phyloP scores from a whole-genome alignment of 176 grass and related monocot species.

The Carex scoparia region DNA sequence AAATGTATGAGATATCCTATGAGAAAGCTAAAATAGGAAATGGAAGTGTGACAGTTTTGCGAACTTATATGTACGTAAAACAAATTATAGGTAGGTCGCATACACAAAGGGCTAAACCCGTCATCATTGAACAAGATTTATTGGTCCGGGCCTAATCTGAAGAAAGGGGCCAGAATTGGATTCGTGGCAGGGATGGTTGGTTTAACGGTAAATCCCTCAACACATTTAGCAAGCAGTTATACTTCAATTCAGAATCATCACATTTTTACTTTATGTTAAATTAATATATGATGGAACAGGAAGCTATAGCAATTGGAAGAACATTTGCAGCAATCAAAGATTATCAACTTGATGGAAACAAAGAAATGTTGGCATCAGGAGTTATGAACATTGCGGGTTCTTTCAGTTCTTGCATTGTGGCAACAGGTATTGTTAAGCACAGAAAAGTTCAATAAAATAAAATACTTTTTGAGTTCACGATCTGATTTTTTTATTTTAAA shows the following conservation, averaged over 20 bases:
- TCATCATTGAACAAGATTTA: constrained; percentile 42
- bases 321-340: constrained; percentile 74
- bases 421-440: constrained; percentile 40
- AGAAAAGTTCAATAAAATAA: background rate
- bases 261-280: background rate
- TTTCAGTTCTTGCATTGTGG: constrained; percentile 49
- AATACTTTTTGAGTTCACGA: too few species aligned
- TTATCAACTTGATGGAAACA: constrained; percentile 63
- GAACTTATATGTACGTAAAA: background rate
- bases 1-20: too few species aligned
- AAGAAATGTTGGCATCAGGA: constrained; percentile 48
- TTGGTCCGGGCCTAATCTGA: constrained; percentile 39
- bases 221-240: background rate
- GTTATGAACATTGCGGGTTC: constrained; percentile 47
- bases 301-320: constrained; percentile 84
- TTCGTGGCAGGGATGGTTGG: constrained; percentile 53
- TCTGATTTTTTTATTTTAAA: too few species aligned
- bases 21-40: too few species aligned
- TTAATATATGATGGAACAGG: constrained; percentile 34
- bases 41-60: too few species aligned
- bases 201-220: constrained; percentile 48
- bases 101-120: constrained; percentile 60
- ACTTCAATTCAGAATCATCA: background rate
- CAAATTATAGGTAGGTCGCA: constrained; percentile 54
- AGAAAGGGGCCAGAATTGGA: constrained; percentile 60